Evolutionary conservation across 805 yeast species (phyloP), one percentile per base, ranked within the genome.

Genomic region (Suhomyces sp.): DNA sequence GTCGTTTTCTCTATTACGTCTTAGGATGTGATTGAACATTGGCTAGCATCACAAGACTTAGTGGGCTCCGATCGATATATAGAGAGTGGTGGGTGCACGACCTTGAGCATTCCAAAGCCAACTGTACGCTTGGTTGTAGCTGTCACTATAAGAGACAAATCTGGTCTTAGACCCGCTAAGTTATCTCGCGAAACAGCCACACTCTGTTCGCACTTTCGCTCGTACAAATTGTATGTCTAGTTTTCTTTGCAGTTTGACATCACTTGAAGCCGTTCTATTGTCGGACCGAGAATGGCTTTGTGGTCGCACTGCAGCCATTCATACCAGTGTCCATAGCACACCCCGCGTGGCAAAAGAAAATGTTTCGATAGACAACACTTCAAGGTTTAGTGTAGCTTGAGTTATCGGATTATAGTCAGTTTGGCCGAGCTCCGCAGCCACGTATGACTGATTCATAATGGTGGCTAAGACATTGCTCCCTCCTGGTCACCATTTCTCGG

Each of bases 11-110:
- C 47, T 44, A n/a, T 44, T 44, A 13, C 47, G 33, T 15, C 35
- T 44, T 15, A 44, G 17, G 13, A 44, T 22, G 26, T 44, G 47
- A 27, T 44, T 44, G 23, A 44, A 44, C 47, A 44, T 44, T 26
- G 24, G 10, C 24, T 38, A 38, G 6, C 42, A 38, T 38, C 42
- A 42, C 45, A 42, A 42, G 31, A 42, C 45, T 23, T n/a, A n/a
- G 17, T n/a, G 12, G 36, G 36, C 17, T 33, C 17, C 36, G 17
- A 33, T 33, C 36, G 36, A 33, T 33, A n/a, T n/a, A 33, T 33
- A 6, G 12, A n/a, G n/a, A n/a, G 2, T 17, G 15, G 36, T 17
- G 8, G 12, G 42, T 19, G 24, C 42, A 38, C 42, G 42, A 38
- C 42, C 17, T 38, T 19, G n/a, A 10, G 23, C 9, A 6, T n/a